These are phyloP conservation scores for Rhizoctonia solani DNA, from an alignment of 1,284 basidiomycete genomes.

Conservation along the genomic window DNA sequence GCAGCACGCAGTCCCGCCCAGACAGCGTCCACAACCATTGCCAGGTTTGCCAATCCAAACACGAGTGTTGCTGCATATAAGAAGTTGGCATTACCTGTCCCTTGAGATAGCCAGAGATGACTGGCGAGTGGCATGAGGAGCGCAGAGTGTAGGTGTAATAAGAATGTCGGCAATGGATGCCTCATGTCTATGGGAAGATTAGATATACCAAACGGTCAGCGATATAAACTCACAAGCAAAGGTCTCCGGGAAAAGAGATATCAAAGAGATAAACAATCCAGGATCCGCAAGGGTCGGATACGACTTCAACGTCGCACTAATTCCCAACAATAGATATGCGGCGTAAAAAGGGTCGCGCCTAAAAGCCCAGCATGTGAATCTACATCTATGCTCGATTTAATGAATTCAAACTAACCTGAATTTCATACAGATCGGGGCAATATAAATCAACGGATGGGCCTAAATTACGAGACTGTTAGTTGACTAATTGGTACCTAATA, in stretches of 20 bases:
- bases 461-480: conserved; percentile 48
- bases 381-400: not conserved
- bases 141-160: conserved; percentile 83
- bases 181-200: conserved; percentile 65
- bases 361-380: conserved; percentile 8
- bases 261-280: conserved; percentile 81
- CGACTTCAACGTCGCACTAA: conserved; percentile 85
- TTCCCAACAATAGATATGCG: conserved; percentile 73
- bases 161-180: conserved; percentile 82
- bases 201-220: not conserved
- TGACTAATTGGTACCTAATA: not conserved
- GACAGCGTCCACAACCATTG: conserved; percentile 78
- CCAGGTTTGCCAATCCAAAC: conserved; percentile 84
- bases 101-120: conserved; percentile 88
- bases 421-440: conserved; percentile 83
- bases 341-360: conserved; percentile 88
- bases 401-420: conserved; percentile 62
- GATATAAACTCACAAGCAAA: conserved; percentile 68
- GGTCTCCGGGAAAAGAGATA: conserved; percentile 81
- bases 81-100: conserved; percentile 97
- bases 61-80: conserved; percentile 96
- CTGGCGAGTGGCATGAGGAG: conserved; percentile 91
- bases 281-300: conserved; percentile 92
- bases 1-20: conserved; percentile 78
- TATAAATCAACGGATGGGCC: conserved; percentile 85